Base-by-base conservation (phyloP, 805 yeast genomes). In the Yarrowia yakushimensis region DNA sequence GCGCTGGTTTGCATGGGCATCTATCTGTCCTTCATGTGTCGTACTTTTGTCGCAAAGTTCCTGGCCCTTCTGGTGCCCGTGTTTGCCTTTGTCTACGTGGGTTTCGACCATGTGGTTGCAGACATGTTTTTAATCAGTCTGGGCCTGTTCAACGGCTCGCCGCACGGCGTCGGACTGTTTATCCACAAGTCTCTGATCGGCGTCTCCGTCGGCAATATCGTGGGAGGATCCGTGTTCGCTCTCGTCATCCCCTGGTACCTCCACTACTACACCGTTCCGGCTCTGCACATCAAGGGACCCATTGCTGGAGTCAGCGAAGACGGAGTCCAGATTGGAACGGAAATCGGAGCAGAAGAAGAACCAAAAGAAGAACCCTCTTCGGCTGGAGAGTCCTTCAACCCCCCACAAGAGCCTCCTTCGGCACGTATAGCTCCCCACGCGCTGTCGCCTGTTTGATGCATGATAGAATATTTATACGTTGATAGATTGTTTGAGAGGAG, bases 101-200 rank as follows among this genome's bases (percentile, higher is more conserved):
- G 60, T 4, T 52, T 36, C 23, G 60, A 52, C 37, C 60, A 52
- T 12, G 60, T 52, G 25, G 60, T 52, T 9, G 60, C 60, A 25
- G 60, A 52, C 45, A 52, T 52, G 60, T 52, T 52, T 17, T 34
- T 52, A 18, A 36, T 52, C 28, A 25, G 30, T 11, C 5, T 37
- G 33, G 60, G 60, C 2, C 60, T 52, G 15, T 27, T 52, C 31
- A 52, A 52, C 27, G 60, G 60, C 34, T 34, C 60, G 2, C 60
- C 60, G 18, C 45, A 36, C 13, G 36, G 60, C 11, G 60, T 52
- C 23, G 60, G 60, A 12, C 27, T 52, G 17, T 52, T 30, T 18
- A 52, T 52, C 17, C 36, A 63, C 69, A 67, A 66, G 65, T 48
- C 55, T 13, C 15, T 48, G 39, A 39, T 48, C 65, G 60, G 45